Evolutionary conservation across 305 asterid species (phyloP).

Genomic region (Rubia tinctorum): DNA sequence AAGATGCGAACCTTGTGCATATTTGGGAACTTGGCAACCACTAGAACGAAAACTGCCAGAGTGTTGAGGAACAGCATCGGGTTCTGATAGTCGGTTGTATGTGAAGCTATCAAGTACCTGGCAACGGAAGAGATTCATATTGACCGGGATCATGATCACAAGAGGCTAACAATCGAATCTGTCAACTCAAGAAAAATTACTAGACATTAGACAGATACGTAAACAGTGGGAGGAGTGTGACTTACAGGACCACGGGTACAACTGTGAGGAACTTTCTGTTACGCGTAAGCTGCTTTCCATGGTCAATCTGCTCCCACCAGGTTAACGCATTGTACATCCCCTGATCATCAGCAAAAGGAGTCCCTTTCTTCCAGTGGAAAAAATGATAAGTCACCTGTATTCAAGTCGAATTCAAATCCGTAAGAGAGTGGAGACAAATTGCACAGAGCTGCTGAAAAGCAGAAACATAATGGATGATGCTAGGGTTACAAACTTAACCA

Average conservation of each 20-base stretch:
- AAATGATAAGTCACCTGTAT: conserved; percentile 79
- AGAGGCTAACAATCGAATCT: background rate
- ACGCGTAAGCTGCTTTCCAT: conserved; percentile 93
- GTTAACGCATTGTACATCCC: conserved; percentile 86
- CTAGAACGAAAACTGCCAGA: conserved; percentile 70
- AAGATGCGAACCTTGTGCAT: conserved; percentile 99
- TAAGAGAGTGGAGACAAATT: background rate
- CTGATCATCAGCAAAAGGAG: conserved; percentile 98
- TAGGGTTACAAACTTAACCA: background rate
- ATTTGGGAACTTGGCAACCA: conserved; percentile 89
- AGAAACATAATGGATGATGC: background rate
- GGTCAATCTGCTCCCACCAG: conserved; percentile 98
- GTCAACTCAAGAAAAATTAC: background rate
- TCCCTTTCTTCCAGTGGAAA: conserved; percentile 96
- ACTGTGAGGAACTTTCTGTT: conserved; percentile 90
- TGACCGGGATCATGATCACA: background rate
- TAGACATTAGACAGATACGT: background rate
- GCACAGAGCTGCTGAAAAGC: background rate
- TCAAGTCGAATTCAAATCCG: background rate
- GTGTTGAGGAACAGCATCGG: conserved; percentile 93
- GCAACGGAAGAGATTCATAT: conserved; percentile 7
- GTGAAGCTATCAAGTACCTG: conserved; percentile 96
- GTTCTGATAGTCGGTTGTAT: conserved; percentile 88
- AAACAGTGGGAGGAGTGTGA: conserved; percentile 10
- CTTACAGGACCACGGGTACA: conserved; percentile 95